Evolutionary conservation across 768 basidiomycete species (phyloP), one percentile per base, ranked within the genome.

Genomic region (Nidularia sp.): DNA sequence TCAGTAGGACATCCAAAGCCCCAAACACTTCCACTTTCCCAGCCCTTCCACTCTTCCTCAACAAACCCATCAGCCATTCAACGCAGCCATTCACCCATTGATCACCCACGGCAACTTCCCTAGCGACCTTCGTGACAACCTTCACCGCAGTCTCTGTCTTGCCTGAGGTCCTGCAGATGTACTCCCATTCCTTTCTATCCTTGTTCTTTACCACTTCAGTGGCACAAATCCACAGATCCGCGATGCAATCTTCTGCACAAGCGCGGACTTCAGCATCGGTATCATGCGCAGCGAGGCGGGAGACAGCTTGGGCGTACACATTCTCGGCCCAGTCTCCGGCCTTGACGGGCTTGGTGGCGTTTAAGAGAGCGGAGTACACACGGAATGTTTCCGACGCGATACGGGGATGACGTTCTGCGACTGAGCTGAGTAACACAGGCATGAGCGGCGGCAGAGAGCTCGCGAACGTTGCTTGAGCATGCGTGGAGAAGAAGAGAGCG

Each of bases 211-310:
- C 76, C 10, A 83, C 67, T 45, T 93, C 90, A 0, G 88, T 85
- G 1, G 93, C 92, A 57, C 85, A 86, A 48, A 92, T 79, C 85
- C 97, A 92, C 6, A 98, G 71, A 63, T 93, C 88, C 1, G 88
- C 94, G 43, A 96, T 78, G 47, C 83, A 84, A 33, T 88, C 84
- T 59, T 98, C 88, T 0, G 93, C 93, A 56, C 80, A 83, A 25
- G 79, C 77, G 35, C 93, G 82, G 18, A 98, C 92, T 56, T 97
- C 95, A 3, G 89, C 85, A 65, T 98, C 96, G 1, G 95, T 95
- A 57, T 95, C 90, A 54, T 89, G 84, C 45, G 80, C 86, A 47
- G 73, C 79, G 35, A 99, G 70, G 48, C 92, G 78, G 18, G 71
- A 65, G 3, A 89, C 72, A 7, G 91, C 86, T 55, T 92, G 85